Percentiles rank a stretch among this genome's conserved stretches.
These are phyloP conservation scores for Fusarium sp. DNA, from an alignment of 2,329 filamentous ascomycete species.

Conservation along the genomic window DNA sequence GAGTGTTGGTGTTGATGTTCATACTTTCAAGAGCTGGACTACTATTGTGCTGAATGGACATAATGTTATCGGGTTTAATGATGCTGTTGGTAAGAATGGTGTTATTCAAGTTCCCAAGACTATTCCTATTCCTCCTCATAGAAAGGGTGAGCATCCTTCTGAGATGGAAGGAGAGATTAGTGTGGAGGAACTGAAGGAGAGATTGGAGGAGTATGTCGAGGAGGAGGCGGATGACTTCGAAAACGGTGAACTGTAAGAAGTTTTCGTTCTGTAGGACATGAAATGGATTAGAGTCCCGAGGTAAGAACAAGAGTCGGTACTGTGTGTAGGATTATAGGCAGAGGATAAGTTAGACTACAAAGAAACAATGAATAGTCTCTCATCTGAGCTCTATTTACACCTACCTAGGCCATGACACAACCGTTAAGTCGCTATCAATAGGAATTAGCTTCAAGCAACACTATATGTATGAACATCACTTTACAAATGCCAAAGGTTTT, in stretches of 20 bases:
- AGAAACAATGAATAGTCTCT: neutral
- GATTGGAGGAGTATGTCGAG: constrained; percentile 43
- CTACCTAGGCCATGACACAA: rapidly evolving
- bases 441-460: rapidly evolving
- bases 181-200: constrained; percentile 44
- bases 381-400: neutral
- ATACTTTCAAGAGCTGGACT: constrained; percentile 72
- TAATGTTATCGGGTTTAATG: constrained; percentile 69
- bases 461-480: neutral
- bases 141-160: constrained; percentile 16
- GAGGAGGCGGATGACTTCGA: neutral
- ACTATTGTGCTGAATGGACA: constrained; percentile 80
- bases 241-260: constrained; percentile 23
- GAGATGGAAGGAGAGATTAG: constrained; percentile 35
- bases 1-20: constrained; percentile 76
- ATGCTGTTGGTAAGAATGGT: constrained; percentile 79
- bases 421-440: rapidly evolving
- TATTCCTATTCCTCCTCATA: constrained; percentile 80
- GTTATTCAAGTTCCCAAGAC: constrained; percentile 80
- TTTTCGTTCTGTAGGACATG: rapidly evolving
- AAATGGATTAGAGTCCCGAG: neutral
- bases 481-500: rapidly evolving
- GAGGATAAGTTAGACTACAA: neutral
- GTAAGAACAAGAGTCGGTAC: rapidly evolving
- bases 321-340: neutral